Conservation (phyloP, 208 protist genomes). For the Acanthamoeba culbertsoni region DNA sequence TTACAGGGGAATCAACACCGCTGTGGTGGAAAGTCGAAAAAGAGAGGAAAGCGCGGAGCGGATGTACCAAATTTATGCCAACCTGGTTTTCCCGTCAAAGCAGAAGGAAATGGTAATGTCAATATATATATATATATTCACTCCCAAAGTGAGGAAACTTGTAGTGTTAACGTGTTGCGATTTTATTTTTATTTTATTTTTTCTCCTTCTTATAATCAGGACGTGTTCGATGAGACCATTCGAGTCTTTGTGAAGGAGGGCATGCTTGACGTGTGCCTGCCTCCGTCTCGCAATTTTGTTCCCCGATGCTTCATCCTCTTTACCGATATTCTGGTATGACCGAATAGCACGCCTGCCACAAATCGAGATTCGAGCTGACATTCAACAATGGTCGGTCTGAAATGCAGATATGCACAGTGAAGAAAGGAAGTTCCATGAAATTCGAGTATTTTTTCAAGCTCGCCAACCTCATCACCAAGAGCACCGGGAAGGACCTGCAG, state of each 20-base stretch:
- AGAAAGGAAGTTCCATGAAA: background rate
- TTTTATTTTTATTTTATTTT: background rate
- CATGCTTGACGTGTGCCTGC: slow-evolving; percentile 32
- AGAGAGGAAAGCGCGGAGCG: slow-evolving; percentile 8
- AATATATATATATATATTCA: background rate
- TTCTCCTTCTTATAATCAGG: no score
- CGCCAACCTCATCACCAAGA: background rate
- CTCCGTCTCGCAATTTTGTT: background rate
- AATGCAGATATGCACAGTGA: slow-evolving; percentile 8
- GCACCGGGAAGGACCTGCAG: background rate
- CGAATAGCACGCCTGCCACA: background rate
- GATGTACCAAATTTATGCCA: slow-evolving; percentile 2
- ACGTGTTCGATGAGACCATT: slow-evolving; percentile 28
- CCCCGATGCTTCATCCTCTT: background rate
- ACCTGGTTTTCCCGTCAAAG: slow-evolving; percentile 1
- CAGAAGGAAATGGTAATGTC: background rate
- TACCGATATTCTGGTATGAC: slow-evolving; percentile 30
- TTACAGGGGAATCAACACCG: slow-evolving; percentile 43
- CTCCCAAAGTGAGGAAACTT: no score
- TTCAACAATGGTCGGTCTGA: no score
- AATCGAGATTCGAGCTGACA: no score
- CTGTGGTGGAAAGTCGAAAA: slow-evolving; percentile 32
- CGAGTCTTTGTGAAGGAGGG: slow-evolving; percentile 14
- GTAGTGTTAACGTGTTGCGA: background rate
- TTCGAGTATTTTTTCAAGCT: slow-evolving; percentile 47